Conservation (phyloP, 2,329 filamentous ascomycete species). For the Thermoascus crustaceus region DNA sequence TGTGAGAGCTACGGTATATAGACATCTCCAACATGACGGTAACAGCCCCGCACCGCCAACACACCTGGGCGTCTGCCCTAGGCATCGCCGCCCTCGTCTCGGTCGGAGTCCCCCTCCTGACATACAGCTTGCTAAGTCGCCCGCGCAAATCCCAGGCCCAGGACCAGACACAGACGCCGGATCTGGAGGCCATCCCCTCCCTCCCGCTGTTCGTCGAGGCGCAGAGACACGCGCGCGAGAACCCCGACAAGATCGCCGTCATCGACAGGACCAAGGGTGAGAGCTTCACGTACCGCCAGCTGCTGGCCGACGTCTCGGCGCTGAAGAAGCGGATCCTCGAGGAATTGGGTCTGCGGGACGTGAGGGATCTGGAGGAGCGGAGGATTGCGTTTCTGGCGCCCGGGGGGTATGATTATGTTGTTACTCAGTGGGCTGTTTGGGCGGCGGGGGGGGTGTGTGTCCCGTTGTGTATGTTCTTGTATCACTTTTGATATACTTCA, state of each 20-base stretch:
- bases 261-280: conserved; percentile 31
- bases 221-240: conserved; percentile 24
- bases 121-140: background rate
- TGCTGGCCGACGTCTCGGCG: conserved; percentile 30
- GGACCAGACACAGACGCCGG: conserved; percentile 4
- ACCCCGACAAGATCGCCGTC: conserved; percentile 30
- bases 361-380: conserved; percentile 28
- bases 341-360: conserved; percentile 16
- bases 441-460: conserved; percentile 37
- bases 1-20: too few relatives aligned
- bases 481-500: conserved; percentile 1
- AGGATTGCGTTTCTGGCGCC: conserved; percentile 33
- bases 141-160: background rate
- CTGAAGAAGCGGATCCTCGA: conserved; percentile 31
- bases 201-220: conserved; percentile 34
- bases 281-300: conserved; percentile 33
- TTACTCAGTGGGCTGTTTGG: conserved; percentile 37
- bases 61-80: background rate
- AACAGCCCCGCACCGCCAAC: background rate
- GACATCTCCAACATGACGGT: too few relatives aligned
- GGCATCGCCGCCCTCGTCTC: background rate
- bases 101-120: background rate
- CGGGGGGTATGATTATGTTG: conserved; percentile 36
- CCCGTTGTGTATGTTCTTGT: conserved; percentile 34
- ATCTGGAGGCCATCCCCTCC: conserved; percentile 24